Evolutionary conservation across 805 yeast genomes (phyloP).

Genomic region (Blastobotrys terrestris): DNA sequence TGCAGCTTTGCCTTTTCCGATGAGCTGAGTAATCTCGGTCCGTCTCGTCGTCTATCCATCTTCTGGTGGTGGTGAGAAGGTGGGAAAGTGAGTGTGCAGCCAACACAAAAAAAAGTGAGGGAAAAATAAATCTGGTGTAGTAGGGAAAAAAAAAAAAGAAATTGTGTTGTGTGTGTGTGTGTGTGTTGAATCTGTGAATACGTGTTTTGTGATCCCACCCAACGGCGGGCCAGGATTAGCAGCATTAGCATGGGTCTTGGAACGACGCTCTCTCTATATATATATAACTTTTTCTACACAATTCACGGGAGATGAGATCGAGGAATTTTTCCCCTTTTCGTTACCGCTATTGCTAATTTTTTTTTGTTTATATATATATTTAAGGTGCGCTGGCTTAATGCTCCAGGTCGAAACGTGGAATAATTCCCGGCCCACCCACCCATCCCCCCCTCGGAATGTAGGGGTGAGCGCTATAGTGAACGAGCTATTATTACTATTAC

Average conservation of each 20-base stretch:
- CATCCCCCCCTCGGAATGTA: background rate
- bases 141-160: background rate
- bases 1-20: constrained; percentile 79
- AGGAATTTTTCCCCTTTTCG: no score
- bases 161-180: background rate
- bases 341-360: no score
- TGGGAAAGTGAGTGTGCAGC: background rate
- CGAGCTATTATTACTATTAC: background rate
- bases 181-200: background rate
- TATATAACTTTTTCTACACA: no score
- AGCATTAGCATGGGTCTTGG: background rate
- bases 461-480: background rate
- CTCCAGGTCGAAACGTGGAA: no score
- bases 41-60: background rate
- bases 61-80: background rate
- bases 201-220: background rate
- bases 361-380: no score
- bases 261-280: background rate
- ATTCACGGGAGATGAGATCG: no score
- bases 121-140: background rate
- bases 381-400: no score
- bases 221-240: no score
- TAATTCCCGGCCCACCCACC: no score
- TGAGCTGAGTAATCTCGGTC: constrained; percentile 64
- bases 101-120: background rate